Percentiles rank a stretch among this genome's conserved stretches.
Conservation (phyloP, 1,284 basidiomycete species). For the Irpex sp. region DNA sequence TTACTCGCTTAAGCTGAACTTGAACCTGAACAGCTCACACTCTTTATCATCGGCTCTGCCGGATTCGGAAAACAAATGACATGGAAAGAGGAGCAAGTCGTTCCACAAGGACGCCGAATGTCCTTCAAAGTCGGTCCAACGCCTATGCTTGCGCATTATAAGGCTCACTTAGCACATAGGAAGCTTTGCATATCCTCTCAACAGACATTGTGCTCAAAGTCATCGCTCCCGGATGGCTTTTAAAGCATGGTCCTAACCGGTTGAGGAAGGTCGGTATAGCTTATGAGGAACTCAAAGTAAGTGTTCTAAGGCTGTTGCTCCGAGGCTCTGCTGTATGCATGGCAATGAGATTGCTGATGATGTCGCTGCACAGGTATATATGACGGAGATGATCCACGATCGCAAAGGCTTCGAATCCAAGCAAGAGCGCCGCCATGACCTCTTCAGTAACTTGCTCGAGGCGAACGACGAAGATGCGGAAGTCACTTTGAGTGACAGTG, state of each 20-base stretch:
- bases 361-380: constrained; percentile 33
- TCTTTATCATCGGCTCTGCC: constrained; percentile 49
- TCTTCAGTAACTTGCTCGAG: constrained; percentile 46
- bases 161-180: constrained; percentile 3
- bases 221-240: constrained; percentile 37
- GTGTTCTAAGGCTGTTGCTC: not conserved
- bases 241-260: constrained; percentile 29
- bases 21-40: constrained; percentile 36
- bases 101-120: constrained; percentile 12
- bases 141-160: not conserved
- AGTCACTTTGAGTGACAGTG: constrained; percentile 35
- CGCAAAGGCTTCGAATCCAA: constrained; percentile 31
- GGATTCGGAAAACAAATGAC: constrained; percentile 28
- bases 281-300: constrained; percentile 42
- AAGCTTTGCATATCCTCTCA: constrained; percentile 44
- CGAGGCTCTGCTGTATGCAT: not conserved
- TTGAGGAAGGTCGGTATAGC: constrained; percentile 30
- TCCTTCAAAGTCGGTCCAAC: constrained; percentile 14
- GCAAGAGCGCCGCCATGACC: constrained; percentile 36
- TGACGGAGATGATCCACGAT: constrained; percentile 47
- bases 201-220: constrained; percentile 37
- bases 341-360: not conserved
- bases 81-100: constrained; percentile 15
- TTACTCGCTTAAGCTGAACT: not conserved
- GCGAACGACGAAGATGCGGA: constrained; percentile 33